phyloP scores from a whole-genome alignment of 2,329 filamentous ascomycete species.

The Pseudomassariella vexata region DNA sequence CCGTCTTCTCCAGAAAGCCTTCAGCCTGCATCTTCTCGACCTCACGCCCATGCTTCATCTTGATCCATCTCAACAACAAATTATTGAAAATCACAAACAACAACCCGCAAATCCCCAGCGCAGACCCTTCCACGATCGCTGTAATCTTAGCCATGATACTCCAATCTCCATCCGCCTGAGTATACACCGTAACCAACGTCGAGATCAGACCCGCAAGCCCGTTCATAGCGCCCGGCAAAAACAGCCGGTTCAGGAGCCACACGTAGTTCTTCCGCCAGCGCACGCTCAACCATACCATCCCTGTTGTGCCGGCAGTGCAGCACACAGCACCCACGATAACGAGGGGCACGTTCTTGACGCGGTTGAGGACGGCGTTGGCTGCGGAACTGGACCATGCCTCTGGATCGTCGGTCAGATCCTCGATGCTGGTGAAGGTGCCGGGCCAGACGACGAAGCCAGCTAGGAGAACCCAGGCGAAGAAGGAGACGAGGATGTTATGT shows the following conservation, averaged over 20 bases:
- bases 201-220: slow-evolving; percentile 43
- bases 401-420: slow-evolving; percentile 19
- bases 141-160: slow-evolving; percentile 35
- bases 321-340: slow-evolving; percentile 37
- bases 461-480: slow-evolving; percentile 44
- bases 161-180: slow-evolving; percentile 37
- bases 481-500: slow-evolving; percentile 40
- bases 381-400: slow-evolving; percentile 8
- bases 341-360: slow-evolving; percentile 22
- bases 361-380: slow-evolving; percentile 4
- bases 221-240: slow-evolving; percentile 39
- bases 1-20: slow-evolving; percentile 4
- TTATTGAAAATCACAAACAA: slow-evolving; percentile 26
- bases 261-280: slow-evolving; percentile 45
- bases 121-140: slow-evolving; percentile 28
- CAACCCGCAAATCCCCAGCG: slow-evolving; percentile 17
- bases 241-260: slow-evolving; percentile 47
- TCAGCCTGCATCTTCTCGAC: slow-evolving; percentile 5
- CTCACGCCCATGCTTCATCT: slow-evolving; percentile 18
- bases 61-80: slow-evolving; percentile 24
- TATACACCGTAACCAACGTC: slow-evolving; percentile 43
- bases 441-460: slow-evolving; percentile 48
- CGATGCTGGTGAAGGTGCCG: slow-evolving; percentile 42
- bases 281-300: slow-evolving; percentile 25
- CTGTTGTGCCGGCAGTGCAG: slow-evolving; percentile 32